phyloP scores from a whole-genome alignment of 2,329 filamentous ascomycete genomes.

The Sarocladium strictum region DNA sequence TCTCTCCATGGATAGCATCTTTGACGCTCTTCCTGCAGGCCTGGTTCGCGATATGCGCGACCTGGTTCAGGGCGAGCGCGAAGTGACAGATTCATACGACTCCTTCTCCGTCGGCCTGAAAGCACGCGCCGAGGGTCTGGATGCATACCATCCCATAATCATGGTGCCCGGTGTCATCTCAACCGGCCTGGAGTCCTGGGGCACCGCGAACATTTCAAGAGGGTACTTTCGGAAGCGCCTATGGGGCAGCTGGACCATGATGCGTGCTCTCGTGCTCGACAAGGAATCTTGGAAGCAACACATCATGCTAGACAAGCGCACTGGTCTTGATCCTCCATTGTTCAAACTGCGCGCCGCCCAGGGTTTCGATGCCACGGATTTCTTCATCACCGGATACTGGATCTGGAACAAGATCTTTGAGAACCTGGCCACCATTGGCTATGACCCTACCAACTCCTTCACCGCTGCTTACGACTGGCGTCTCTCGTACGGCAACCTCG shows the following conservation, averaged over 20 bases:
- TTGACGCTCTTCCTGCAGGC: conserved; percentile 82
- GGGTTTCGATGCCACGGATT: conserved; percentile 96
- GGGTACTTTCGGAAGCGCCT: conserved; percentile 91
- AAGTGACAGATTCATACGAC: conserved; percentile 79
- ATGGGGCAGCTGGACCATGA: conserved; percentile 99
- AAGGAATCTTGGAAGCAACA: conserved; percentile 94
- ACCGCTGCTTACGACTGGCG: conserved; percentile 85
- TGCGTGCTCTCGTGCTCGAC: conserved; percentile 87
- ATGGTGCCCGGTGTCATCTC: conserved; percentile 99
- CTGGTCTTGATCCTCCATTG: conserved; percentile 82
- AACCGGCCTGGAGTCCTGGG: conserved; percentile 94
- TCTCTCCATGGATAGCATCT: conserved; percentile 74
- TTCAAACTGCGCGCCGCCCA: conserved; percentile 91
- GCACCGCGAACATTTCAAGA: conserved; percentile 75
- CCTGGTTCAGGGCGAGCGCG: conserved; percentile 79
- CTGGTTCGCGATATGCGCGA: conserved; percentile 82
- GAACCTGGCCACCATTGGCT: conserved; percentile 91
- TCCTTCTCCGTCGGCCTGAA: conserved; percentile 87
- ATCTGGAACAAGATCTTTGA: conserved; percentile 99
- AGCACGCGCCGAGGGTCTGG: conserved; percentile 71
- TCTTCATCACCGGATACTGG: conserved; percentile 90
- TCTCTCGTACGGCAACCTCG: conserved; percentile 82
- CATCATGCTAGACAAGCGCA: conserved; percentile 91
- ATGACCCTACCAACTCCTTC: conserved; percentile 75
- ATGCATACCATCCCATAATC: conserved; percentile 80